A percentile compares a stretch with the other conserved stretches of the same genome.
phyloP scores from a whole-genome alignment of 208 protist genomes.

The Trypanosoma avium region DNA sequence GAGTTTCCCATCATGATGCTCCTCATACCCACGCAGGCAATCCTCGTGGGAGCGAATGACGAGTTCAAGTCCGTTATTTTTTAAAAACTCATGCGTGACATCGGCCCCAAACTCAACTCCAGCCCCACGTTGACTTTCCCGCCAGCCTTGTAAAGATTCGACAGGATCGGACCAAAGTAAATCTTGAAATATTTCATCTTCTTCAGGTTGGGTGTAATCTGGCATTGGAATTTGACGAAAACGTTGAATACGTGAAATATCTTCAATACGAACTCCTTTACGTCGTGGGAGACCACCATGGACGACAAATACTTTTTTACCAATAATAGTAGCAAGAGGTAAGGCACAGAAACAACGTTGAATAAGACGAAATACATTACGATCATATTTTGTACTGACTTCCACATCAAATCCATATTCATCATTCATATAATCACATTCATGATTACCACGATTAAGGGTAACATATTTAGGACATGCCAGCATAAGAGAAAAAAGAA shows the following conservation, averaged over 20 bases:
- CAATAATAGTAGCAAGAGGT: conserved; percentile 80
- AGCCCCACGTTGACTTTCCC: conserved; percentile 92
- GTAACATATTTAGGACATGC: conserved; percentile 92
- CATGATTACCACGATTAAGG: conserved; percentile 96
- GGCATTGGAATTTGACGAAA: conserved; percentile 90
- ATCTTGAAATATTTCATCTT: conserved; percentile 96
- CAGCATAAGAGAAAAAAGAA: conserved; percentile 96
- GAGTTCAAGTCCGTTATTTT: conserved; percentile 92
- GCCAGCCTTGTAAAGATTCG: conserved; percentile 72
- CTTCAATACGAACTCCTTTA: conserved; percentile 72
- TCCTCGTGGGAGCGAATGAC: conserved; percentile 96
- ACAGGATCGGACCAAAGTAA: conserved; percentile 96
- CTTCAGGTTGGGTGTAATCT: conserved; percentile 82
- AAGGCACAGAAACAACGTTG: conserved; percentile 89
- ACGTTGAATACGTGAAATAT: conserved; percentile 84
- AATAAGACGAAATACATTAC: conserved; percentile 85
- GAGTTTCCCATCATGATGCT: conserved; percentile 90
- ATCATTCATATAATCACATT: conserved; percentile 93
- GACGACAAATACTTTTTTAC: conserved; percentile 79
- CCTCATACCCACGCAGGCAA: conserved; percentile 92
- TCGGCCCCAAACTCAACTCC: conserved; percentile 95
- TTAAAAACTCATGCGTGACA: conserved; percentile 92
- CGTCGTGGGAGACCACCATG: conserved; percentile 83
- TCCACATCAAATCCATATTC: conserved; percentile 99
- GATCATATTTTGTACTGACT: conserved; percentile 97